Conservation (phyloP, 2,329 filamentous ascomycete species). For the Dothideomycetes sp. region DNA sequence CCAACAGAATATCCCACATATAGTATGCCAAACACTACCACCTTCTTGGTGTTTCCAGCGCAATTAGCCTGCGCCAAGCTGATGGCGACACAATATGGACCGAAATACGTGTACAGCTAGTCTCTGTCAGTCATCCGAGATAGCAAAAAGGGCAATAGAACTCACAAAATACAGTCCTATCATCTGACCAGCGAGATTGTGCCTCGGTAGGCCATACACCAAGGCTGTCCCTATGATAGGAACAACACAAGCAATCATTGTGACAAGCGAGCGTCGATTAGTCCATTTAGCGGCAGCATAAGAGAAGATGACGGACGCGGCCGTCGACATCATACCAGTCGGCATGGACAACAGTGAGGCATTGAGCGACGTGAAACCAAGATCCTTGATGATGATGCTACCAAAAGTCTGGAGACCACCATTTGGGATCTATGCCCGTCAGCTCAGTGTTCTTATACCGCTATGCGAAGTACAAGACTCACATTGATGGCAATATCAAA, state of each 20-base stretch:
- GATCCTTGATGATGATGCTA: slow-evolving; percentile 45
- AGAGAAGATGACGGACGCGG: slow-evolving; percentile 48
- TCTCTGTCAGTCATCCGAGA: slow-evolving; percentile 35
- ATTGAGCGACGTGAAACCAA: slow-evolving; percentile 45
- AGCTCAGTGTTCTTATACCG: background rate
- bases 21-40: background rate
- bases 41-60: slow-evolving; percentile 56
- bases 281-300: slow-evolving; percentile 42
- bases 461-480: background rate
- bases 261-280: slow-evolving; percentile 44
- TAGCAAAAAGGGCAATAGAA: slow-evolving; percentile 10
- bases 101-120: slow-evolving; percentile 41
- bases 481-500: slow-evolving; percentile 36
- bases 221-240: slow-evolving; percentile 46
- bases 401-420: slow-evolving; percentile 51
- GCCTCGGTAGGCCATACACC: slow-evolving; percentile 19
- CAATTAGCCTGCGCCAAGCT: slow-evolving; percentile 54
- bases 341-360: slow-evolving; percentile 52
- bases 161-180: background rate
- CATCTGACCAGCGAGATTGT: background rate
- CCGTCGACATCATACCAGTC: slow-evolving; percentile 49
- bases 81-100: slow-evolving; percentile 50
- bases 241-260: slow-evolving; percentile 38
- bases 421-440: slow-evolving; percentile 29
- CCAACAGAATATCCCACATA: background rate